Evolutionary conservation across 2,329 filamentous ascomycete species (phyloP), one percentile per base, ranked within the genome.

Genomic region (Incumbomyces lentus): DNA sequence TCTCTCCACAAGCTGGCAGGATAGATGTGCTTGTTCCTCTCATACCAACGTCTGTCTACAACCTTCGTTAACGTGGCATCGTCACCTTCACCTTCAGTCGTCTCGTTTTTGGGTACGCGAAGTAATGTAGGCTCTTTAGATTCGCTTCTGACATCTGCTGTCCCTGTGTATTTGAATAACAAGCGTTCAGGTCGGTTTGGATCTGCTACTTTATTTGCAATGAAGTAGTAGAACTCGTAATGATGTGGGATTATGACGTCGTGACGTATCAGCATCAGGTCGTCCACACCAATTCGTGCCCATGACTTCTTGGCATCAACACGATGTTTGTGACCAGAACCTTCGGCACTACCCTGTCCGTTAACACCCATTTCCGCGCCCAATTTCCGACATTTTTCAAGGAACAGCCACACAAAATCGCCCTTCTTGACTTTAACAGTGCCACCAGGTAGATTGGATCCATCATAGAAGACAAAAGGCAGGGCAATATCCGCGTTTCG

Each of bases 11-110:
- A 77, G 62, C 86, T 96, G 16, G 90, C 90, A 0, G 92, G 92
- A 63, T 90, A 98, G 48, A 98, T 96, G 65, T 98, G 92, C 67
- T 96, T 98, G 64, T 96, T 95, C 60, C 82, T 79, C 70, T 95
- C 88, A 63, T 95, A 98, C 92, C 92, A 98, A 50, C 92, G 74
- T 50, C 92, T 77, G 68, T 98, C 90, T 3, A 98, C 90, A 2
- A 98, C 89, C 62, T 95, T 96, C 2, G 90, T 96, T 52, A 84
- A 67, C 2, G 76, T 76, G 1, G 89, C 81, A 57, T 96, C 89
- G 51, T 92, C 84, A 34, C 73, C 65, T 19, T 74, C 80, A 12
- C 90, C 90, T 67, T 95, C 90, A 11, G 82, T 74, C 44, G 73
- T 72, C 33, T 66, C 68, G 39, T 79, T 69, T 40, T 74, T 71